Base-by-base conservation (phyloP, 2,329 filamentous ascomycete genomes). In the Verticillium alfalfae region DNA sequence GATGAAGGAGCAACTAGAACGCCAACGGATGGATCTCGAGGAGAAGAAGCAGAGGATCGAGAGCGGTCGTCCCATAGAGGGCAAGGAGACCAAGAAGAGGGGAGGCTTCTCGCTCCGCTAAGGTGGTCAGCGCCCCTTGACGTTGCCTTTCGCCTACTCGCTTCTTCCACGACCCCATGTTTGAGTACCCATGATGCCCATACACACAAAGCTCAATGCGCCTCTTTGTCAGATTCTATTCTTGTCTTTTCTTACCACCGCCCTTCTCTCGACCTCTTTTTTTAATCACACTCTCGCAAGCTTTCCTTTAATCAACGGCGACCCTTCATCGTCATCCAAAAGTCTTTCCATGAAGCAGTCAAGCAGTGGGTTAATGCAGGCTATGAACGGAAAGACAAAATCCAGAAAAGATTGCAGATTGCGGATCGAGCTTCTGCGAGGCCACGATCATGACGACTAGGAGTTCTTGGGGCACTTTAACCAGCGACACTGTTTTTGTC, bases 1-100 rank as follows among this genome's bases (percentile, higher is more conserved):
- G 84, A 99, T 99, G 95, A 99, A 98, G 86, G 95, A 99, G 75
- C 94, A 98, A 79, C 87, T 99, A 71, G 95, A 99, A 73, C 89
- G 93, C 75, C 94, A 98, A 84, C 89, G 93, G 76, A 79, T 87
- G 76, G 95, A 99, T 78, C 87, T 99, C 74, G 95, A 99, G 77
- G 95, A 99, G 82, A 99, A 98, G 91, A 99, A 99, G 84, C 79
- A 86, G 68, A 89, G 95, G 72, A 84, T 99, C 81, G 95, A 99
- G 80, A 97, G 90, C 75, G 95, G 95, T 73, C 87, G 95, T 76
- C 95, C 95, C 67, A 81, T 98, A 81, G 95, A 98, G 82, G 58
- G 58, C 31, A 93, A 98, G 83, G 94, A 98, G 84, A 89, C 89
- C 81, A 97, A 97, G 90, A 91, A 93, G 81, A 98, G 98, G 91